Base-by-base conservation (phyloP, 257 asterid genomes). In the Penstemon davidsonii region DNA sequence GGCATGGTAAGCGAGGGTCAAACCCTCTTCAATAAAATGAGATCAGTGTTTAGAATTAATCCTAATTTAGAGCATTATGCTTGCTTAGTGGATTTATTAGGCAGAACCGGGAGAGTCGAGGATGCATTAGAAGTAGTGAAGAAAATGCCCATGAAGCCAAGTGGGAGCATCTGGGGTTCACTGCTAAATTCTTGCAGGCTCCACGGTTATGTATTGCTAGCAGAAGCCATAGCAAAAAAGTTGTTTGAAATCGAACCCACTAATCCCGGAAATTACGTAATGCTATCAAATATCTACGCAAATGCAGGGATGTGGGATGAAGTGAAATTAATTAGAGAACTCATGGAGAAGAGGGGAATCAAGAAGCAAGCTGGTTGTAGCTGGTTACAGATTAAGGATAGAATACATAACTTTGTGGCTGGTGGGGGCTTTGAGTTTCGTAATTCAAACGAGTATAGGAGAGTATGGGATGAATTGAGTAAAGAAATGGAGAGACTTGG, bases 161-260 rank as follows among this genome's bases (percentile, higher is more conserved):
- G 71, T 57, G 85, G 82, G 19, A 81, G 85, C 69, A 73, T 79
- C 13, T 86, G 85, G 88, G 87, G 91, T 5, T 83, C 84, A 3
- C 67, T 85, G 81, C 85, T 86, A 25, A 79, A 77, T 47, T 76
- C 91, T 5, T 83, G 88, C 56, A 75, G 82, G 66, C 53, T 81
- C 18, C 63, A 81, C 1, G 70, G 82, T 51, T 59, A 79, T 33
- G 76, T 86, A 12, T 55, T 79, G 41, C 78, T 75, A 9, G 88
- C 86, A 15, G 85, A 79, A 58, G 68, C 37, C n/a, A 62, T 83
- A 40, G 80, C 84, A 1, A 73, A 79, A 39, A 56, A 50, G 63
- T 55, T 85, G 62, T 75, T 81, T 55, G 78, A 65, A 64, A 58
- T 83, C 8, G 88, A 81, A 73, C 88, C 88, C 0, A 76, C 73